Evolutionary conservation across 2,329 filamentous ascomycete genomes (phyloP).

Genomic region (Fonsecaea multimorphosa): DNA sequence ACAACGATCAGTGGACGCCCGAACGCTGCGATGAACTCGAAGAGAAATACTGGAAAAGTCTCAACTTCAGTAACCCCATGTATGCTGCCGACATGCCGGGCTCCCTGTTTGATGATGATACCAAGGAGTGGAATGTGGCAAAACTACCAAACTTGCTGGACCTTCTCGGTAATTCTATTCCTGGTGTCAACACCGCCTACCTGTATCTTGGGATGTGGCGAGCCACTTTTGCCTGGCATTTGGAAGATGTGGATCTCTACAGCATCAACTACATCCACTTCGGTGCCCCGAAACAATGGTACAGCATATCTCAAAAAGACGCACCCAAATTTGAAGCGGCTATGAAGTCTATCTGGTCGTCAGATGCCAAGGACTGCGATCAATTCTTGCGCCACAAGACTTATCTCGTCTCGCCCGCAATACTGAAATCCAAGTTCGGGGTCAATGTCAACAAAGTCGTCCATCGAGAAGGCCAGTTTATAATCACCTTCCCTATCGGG

Average conservation of each 20-base stretch:
- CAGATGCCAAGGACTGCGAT: slow-evolving; percentile 91
- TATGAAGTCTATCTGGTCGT: slow-evolving; percentile 84
- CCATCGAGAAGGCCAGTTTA: slow-evolving; percentile 95
- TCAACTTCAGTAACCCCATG: slow-evolving; percentile 92
- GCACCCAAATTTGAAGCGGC: slow-evolving; percentile 89
- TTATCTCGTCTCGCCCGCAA: slow-evolving; percentile 90
- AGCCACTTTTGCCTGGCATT: slow-evolving; percentile 97
- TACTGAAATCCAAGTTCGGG: slow-evolving; percentile 84
- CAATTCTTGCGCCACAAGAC: slow-evolving; percentile 98
- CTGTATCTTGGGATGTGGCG: slow-evolving; percentile 99
- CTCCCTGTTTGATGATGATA: slow-evolving; percentile 87
- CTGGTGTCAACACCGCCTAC: slow-evolving; percentile 97
- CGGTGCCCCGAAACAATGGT: slow-evolving; percentile 98
- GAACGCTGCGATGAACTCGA: slow-evolving; percentile 95
- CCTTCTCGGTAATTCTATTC: slow-evolving; percentile 91
- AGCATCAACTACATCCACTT: slow-evolving; percentile 99
- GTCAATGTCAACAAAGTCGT: slow-evolving; percentile 97
- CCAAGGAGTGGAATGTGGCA: slow-evolving; percentile 89
- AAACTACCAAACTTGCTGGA: slow-evolving; percentile 93
- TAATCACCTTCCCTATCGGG: slow-evolving; percentile 97
- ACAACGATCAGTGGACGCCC: slow-evolving; percentile 82
- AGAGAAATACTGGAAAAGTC: slow-evolving; percentile 93
- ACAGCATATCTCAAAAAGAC: slow-evolving; percentile 96
- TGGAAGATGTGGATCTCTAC: slow-evolving; percentile 98
- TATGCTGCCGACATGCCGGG: slow-evolving; percentile 97